Evolutionary conservation across 768 basidiomycete species (phyloP).

Genomic region (Suillus weaverae): DNA sequence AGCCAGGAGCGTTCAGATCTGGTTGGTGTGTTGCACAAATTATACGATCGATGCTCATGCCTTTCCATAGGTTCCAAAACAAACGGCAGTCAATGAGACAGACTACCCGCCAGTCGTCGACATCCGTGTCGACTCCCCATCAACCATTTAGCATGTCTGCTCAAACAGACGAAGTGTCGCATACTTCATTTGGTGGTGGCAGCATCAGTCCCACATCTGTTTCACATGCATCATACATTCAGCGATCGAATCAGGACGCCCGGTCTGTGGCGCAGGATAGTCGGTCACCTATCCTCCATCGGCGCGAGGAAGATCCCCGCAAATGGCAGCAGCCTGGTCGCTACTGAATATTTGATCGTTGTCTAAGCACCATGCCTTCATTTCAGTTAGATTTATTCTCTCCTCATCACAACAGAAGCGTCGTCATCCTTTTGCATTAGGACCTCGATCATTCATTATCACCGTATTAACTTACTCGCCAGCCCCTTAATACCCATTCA

Average conservation of each 20-base stretch:
- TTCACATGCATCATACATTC: slow-evolving; percentile 37
- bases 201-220: slow-evolving; percentile 32
- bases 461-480: slow-evolving; percentile 35
- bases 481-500: slow-evolving; percentile 37
- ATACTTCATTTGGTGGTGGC: slow-evolving; percentile 33
- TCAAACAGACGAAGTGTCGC: slow-evolving; percentile 34
- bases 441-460: slow-evolving; percentile 40
- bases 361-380: slow-evolving; percentile 33
- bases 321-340: slow-evolving; percentile 47
- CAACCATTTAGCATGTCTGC: slow-evolving; percentile 48
- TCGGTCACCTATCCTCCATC: slow-evolving; percentile 33
- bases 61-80: slow-evolving; percentile 74
- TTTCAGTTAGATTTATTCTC: slow-evolving; percentile 30
- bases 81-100: slow-evolving; percentile 83
- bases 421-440: slow-evolving; percentile 37
- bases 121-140: slow-evolving; percentile 46
- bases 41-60: slow-evolving; percentile 22
- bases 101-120: slow-evolving; percentile 63
- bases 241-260: slow-evolving; percentile 42
- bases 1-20: slow-evolving; percentile 83
- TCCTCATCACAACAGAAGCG: slow-evolving; percentile 27
- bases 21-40: slow-evolving; percentile 46
- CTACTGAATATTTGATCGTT: slow-evolving; percentile 41
- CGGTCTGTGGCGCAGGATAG: slow-evolving; percentile 35
- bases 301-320: slow-evolving; percentile 48